phyloP scores from a whole-genome alignment of 2,329 filamentous ascomycete genomes.

The Pseudocercospora crystallina region DNA sequence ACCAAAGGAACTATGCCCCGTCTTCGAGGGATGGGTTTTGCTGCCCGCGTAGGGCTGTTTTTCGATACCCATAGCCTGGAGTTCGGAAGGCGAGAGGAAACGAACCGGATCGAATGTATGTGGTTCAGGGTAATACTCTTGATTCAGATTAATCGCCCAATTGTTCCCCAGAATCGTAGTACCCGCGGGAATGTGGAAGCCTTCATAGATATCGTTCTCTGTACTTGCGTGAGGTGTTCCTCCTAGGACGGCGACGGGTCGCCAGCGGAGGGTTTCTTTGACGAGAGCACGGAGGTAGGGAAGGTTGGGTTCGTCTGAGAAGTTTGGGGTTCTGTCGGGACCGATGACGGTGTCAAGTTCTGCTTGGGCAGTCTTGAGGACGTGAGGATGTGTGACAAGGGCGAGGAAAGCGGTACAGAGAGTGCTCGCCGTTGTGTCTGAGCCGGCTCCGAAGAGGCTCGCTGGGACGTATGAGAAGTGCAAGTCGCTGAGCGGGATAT shows the following conservation, averaged over 20 bases:
- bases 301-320: slow-evolving; percentile 26
- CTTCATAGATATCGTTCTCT: slow-evolving; percentile 21
- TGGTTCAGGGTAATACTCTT: slow-evolving; percentile 34
- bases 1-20: slow-evolving; percentile 49
- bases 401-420: slow-evolving; percentile 51
- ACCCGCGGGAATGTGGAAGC: slow-evolving; percentile 33
- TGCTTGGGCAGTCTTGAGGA: slow-evolving; percentile 36
- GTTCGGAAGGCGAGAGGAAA: slow-evolving; percentile 34
- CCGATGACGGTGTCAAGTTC: slow-evolving; percentile 31
- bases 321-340: slow-evolving; percentile 25
- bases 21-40: slow-evolving; percentile 36
- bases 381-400: slow-evolving; percentile 47
- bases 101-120: slow-evolving; percentile 40
- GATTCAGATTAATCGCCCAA: slow-evolving; percentile 42
- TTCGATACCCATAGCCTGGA: slow-evolving; percentile 18
- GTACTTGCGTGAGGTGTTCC: slow-evolving; percentile 40
- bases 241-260: slow-evolving; percentile 26
- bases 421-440: slow-evolving; percentile 52
- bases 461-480: slow-evolving; percentile 48
- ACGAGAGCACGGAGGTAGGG: slow-evolving; percentile 32
- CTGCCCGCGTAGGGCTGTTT: slow-evolving; percentile 18
- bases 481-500: slow-evolving; percentile 41
- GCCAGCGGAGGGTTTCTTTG: slow-evolving; percentile 36
- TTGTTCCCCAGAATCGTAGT: slow-evolving; percentile 49
- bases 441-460: slow-evolving; percentile 50